These are phyloP conservation scores for Phytophthora pisi DNA, from an alignment of 352 stramenopile genomes.

Conservation along the genomic window DNA sequence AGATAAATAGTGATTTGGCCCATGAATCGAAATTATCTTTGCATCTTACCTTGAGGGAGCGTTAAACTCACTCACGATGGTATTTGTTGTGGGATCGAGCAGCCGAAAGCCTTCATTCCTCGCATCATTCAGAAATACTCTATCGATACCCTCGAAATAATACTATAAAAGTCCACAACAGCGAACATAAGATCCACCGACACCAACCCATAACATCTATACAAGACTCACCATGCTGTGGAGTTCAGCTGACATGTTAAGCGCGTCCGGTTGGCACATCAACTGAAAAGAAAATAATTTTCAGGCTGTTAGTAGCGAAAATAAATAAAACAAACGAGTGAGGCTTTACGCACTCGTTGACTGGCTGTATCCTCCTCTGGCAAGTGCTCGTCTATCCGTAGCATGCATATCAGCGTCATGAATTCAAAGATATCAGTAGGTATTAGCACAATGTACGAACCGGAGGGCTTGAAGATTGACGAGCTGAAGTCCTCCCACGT, in stretches of 20 bases:
- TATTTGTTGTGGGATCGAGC: slow-evolving; percentile 35
- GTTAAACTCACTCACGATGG: slow-evolving; percentile 21
- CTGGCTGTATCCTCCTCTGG: slow-evolving; percentile 9
- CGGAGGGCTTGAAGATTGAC: slow-evolving; percentile 47
- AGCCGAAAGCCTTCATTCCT: slow-evolving; percentile 45
- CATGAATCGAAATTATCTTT: neutral
- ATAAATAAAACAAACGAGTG: neutral
- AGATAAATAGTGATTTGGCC: too few species aligned
- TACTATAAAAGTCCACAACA: slow-evolving; percentile 15
- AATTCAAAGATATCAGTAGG: neutral
- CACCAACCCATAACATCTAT: neutral
- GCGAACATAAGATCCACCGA: neutral
- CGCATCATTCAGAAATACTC: slow-evolving; percentile 45
- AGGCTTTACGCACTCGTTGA: slow-evolving; percentile 5
- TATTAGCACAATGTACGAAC: slow-evolving; percentile 20
- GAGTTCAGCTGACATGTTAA: slow-evolving; percentile 51
- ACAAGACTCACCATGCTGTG: slow-evolving; percentile 44
- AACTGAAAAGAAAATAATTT: slow-evolving; percentile 26
- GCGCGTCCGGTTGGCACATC: slow-evolving; percentile 26
- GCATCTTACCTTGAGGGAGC: slow-evolving; percentile 10
- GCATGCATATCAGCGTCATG: neutral
- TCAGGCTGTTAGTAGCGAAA: neutral
- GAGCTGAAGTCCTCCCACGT: slow-evolving; percentile 56
- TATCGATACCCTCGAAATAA: slow-evolving; percentile 47
- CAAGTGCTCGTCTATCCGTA: slow-evolving; percentile 6